Conservation (phyloP, 1,284 basidiomycete species). For the Cryptococcus maquisensis region DNA sequence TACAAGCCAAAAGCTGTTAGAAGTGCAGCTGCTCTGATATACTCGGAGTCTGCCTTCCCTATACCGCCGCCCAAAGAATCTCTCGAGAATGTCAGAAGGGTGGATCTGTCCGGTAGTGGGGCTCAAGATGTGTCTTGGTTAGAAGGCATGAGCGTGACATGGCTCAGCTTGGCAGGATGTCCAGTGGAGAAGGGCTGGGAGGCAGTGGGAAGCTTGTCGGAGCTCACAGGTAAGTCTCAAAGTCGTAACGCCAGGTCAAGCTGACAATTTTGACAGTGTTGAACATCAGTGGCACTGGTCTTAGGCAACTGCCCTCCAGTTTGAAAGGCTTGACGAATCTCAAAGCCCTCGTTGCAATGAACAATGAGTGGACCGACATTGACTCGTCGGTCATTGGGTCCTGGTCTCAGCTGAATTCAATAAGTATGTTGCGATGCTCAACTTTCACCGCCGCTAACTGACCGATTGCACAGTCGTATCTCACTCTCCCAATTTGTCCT, state of each 20-base stretch:
- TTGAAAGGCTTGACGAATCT: constrained; percentile 27
- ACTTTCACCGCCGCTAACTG: background rate
- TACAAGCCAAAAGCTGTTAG: constrained; percentile 44
- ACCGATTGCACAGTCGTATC: constrained; percentile 32
- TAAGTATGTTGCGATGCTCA: constrained; percentile 30
- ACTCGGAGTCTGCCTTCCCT: constrained; percentile 25
- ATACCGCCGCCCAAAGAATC: constrained; percentile 31
- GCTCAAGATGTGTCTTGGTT: constrained; percentile 37
- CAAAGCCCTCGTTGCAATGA: constrained; percentile 45
- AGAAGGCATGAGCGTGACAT: constrained; percentile 28
- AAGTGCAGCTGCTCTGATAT: constrained; percentile 33
- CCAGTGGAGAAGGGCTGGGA: constrained; percentile 36
- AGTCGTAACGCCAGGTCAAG: background rate
- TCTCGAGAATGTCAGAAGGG: constrained; percentile 27
- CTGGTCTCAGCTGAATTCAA: constrained; percentile 43
- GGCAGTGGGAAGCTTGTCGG: constrained; percentile 28
- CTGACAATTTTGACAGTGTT: constrained; percentile 25
- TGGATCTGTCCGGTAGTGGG: constrained; percentile 38
- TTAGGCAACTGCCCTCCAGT: constrained; percentile 23
- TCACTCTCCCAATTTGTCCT: constrained; percentile 38
- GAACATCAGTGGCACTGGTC: constrained; percentile 36
- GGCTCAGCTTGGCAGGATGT: constrained; percentile 40
- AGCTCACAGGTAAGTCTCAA: constrained; percentile 32
- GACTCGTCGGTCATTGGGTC: constrained; percentile 24
- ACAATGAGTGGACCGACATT: constrained; percentile 37